A percentile compares a stretch with the other conserved stretches of the same genome.
phyloP scores from a whole-genome alignment of 257 asterid species.

The Ophiorrhiza pumila region DNA sequence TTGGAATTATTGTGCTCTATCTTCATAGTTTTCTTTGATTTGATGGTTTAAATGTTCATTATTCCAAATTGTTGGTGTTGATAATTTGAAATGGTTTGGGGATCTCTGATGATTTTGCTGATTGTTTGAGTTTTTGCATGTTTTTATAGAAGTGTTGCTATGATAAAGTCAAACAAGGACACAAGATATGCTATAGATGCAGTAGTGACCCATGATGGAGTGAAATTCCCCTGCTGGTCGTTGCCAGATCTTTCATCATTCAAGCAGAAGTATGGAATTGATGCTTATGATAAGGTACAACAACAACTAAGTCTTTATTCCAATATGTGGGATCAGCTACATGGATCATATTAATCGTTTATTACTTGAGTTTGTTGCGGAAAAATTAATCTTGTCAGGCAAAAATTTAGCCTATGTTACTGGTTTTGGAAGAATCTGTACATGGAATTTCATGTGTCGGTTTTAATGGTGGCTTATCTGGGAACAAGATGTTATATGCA shows the following conservation, averaged over 20 bases:
- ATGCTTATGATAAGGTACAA: slow-evolving; percentile 54
- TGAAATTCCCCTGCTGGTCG: slow-evolving; percentile 67
- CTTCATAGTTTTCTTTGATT: background rate
- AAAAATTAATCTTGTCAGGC: too few species aligned
- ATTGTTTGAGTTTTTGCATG: background rate
- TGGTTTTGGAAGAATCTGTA: too few species aligned
- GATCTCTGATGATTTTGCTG: background rate
- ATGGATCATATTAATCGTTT: too few species aligned
- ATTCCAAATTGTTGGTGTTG: background rate
- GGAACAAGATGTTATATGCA: background rate
- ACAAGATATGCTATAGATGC: slow-evolving; percentile 52
- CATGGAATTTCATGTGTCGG: too few species aligned
- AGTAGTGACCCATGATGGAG: slow-evolving; percentile 76
- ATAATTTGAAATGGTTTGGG: too few species aligned
- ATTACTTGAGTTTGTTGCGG: background rate
- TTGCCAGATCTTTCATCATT: slow-evolving; percentile 60
- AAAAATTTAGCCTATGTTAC: too few species aligned
- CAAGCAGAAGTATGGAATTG: slow-evolving; percentile 46
- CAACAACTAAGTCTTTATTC: too few species aligned
- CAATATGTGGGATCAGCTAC: too few species aligned
- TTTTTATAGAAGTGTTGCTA: slow-evolving; percentile 44
- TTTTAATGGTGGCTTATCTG: too few species aligned
- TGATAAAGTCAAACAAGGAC: slow-evolving; percentile 74
- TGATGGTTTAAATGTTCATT: background rate
- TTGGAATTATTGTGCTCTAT: background rate